Base-by-base conservation (phyloP, 2,329 filamentous ascomycete genomes). In the Cladosporium colombiae region DNA sequence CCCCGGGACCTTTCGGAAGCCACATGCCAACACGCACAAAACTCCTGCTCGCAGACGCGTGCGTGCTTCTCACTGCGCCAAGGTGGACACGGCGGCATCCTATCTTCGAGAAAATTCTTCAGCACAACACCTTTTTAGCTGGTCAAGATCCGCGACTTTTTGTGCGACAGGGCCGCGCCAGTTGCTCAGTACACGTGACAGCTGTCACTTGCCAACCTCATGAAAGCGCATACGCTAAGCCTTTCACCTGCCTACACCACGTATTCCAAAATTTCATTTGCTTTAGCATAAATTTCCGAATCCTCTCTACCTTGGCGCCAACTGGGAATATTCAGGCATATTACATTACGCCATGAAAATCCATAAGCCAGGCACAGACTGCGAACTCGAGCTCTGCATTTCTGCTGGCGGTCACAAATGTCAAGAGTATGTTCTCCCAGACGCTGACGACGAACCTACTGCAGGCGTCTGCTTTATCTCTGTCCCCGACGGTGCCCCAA, bases 381-480 rank as follows among this genome's bases (percentile, higher is more conserved):
- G 77, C 14, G 68, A 62, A 21, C 75, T 76, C 5, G 73, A 78
- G 11, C 70, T 76, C 18, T 66, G 46, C 11, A 64, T 76, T 14
- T 68, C 70, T 7, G 76, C 73, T 14, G 69, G 69, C 44, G 70
- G 72, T 5, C 52, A 70, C 1, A 53, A 65, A 5, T 72, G 76
- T 14, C 37, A 71, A 5, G 79, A 81, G 60, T 80, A 75, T 60
- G 74, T 70, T 13, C 67, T 78, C 18, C 75, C 75, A 5, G 52
- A 27, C 6, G 74, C 75, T 50, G 69, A 66, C 6, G 73, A 73
- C 1, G 66, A 78, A 6, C 75, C 75, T 44, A 66, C 70, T 49
- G 67, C 68, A 18, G 50, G 69, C 25, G 65, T 71, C 50, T 78
- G 76, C 70, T 80, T 77, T 62, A 70, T 81, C 3, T 71, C 78